Evolutionary conservation across 2,329 filamentous ascomycete genomes (phyloP), one percentile per base, ranked within the genome.

Genomic region (Trichophyton simii): DNA sequence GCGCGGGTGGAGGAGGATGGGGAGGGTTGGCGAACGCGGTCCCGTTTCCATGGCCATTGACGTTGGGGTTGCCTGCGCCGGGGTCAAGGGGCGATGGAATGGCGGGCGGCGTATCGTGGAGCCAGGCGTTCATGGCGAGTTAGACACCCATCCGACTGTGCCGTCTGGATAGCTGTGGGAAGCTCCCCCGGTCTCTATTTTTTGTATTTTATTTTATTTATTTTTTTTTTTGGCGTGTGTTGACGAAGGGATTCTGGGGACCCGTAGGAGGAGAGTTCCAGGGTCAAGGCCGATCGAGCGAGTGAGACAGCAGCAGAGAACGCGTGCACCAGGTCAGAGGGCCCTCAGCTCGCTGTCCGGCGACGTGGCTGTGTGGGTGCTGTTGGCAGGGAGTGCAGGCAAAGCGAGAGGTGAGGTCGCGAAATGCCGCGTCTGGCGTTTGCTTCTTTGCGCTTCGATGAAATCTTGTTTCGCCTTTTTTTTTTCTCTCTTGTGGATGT

Each of bases 101-200:
- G 58, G 63, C 63, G 66, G 73, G 73, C 70, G 75, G 74, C 71
- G 73, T 72, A 72, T 79, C 77, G 71, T 73, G 71, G 68, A 76
- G 75, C 77, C 77, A 79, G 72, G 74, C 75, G 75, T 79, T 79
- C 77, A 79, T 79, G 71, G 76, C 77, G 76, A 73, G 71, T 52
- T 63, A 62, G 62, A 60, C 48, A 61, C 65, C 65, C 65, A 66
- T 66, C 60, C 63, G 65, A 61, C 61, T 63, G 25, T 34, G 28
- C 22, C 13, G 50, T 54, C 13, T 11, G n/a, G 20, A 13, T 34
- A 9, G 13, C 9, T 15, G 22, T n/a, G 50, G 13, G 22, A 34
- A 54, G 44, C 44, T 48, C 41, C 41, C n/a, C 15, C n/a, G 41
- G 41, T 38, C 34, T 38, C 34, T 38, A 38, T 13, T 13, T 38